Evolutionary conservation across 2,329 filamentous ascomycete species (phyloP), one percentile per base, ranked within the genome.

Genomic region (Alternaria sp.): DNA sequence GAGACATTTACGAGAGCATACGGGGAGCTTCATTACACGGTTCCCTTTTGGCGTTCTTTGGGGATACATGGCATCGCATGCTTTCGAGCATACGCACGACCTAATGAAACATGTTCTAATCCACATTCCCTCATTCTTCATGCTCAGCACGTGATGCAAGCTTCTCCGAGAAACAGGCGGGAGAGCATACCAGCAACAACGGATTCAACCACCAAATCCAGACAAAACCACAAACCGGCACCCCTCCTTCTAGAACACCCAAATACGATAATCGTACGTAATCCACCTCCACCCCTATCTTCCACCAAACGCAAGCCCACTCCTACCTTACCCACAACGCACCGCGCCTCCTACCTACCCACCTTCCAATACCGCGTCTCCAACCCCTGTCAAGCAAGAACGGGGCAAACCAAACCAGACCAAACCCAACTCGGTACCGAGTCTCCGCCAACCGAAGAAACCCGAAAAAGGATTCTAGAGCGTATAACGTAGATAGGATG

Each of bases 1-100:
- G 26, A 13, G 30, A 63, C 13, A 9, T 44, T 51, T 25, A 44
- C 21, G 32, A 52, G 53, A 56, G 65, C 65, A 66, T 67, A 63
- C 44, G 63, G 66, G 36, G 63, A 63, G 30, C 57, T 57, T 67
- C 43, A 53, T 6, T 50, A 57, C 54, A 60, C 25, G 46, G 57
- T 54, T 60, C 50, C 57, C 57, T 60, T 55, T 55, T n/a, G 52
- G 36, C 52, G 49, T 55, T 47, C 30, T 55, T 5, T 13, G 11
- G 3, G 30, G 3, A 51, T 17, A 56, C 17, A 57, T 15, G 15
- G 36, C 30, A 52, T 52, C 28, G 23, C 56, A 44, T 46, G 19
- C 53, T 30, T 7, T 47, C 46, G 28, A 8, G 57, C 50, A 25
- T 55, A 5, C n/a, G 13, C n/a, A 59, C 32, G 57, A 59, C 43